A percentile compares a stretch with the other conserved stretches of the same genome.
phyloP scores from a whole-genome alignment of 495 filamentous ascomycete genomes.

The Cudoniella acicularis region DNA sequence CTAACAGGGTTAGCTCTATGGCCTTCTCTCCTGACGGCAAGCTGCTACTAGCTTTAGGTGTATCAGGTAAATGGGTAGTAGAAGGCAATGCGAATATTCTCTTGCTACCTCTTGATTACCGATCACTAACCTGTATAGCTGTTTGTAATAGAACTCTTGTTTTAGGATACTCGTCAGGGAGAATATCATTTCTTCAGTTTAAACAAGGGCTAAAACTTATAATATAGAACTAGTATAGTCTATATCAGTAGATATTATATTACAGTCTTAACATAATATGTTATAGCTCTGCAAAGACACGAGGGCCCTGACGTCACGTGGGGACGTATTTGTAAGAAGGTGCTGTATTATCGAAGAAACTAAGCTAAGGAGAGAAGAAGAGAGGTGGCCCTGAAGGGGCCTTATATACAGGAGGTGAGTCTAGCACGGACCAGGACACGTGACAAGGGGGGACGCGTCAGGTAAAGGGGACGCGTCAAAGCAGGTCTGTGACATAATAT shows the following conservation, averaged over 20 bases:
- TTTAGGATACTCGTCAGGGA: conserved; percentile 7
- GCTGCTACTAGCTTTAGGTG: background rate
- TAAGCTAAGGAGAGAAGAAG: no score
- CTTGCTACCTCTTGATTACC: conserved; percentile 9
- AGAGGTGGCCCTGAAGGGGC: no score
- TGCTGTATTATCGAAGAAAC: no score
- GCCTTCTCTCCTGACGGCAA: conserved; percentile 11
- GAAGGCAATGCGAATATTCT: conserved; percentile 4
- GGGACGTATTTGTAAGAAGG: no score
- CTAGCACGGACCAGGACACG: no score
- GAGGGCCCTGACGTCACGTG: no score
- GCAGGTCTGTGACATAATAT: no score
- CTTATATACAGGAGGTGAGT: no score
- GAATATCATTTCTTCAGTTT: conserved; percentile 7
- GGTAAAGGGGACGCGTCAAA: no score
- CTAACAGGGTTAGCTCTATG: conserved; percentile 9
- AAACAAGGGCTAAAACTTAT: conserved; percentile 8
- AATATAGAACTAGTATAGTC: conserved; percentile 8
- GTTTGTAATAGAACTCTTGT: background rate
- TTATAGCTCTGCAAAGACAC: no score
- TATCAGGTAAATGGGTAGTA: conserved; percentile 6
- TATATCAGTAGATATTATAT: conserved; percentile 3
- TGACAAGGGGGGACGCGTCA: no score
- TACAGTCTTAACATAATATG: conserved; percentile 7
- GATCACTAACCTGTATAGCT: background rate